Evolutionary conservation across 768 basidiomycete species (phyloP).

Genomic region (Hysterangium stoloniferum): DNA sequence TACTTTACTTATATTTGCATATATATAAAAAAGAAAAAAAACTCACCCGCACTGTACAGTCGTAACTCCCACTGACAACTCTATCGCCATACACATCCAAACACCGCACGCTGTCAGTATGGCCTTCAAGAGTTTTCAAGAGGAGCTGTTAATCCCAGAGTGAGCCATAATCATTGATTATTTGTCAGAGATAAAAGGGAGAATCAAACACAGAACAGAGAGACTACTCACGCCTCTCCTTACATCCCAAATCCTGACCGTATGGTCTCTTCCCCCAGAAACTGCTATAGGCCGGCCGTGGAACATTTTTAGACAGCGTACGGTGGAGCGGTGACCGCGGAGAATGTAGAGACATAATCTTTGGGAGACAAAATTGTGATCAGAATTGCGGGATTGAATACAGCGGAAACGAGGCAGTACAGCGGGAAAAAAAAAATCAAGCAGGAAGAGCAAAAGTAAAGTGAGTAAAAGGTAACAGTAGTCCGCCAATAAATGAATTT

Average conservation of each 20-base stretch:
- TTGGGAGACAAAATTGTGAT: neutral
- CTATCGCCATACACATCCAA: constrained; percentile 79
- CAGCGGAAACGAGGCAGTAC: no score
- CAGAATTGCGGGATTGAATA: no score
- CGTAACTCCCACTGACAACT: constrained; percentile 92
- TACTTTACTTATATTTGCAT: neutral
- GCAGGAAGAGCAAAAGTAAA: neutral
- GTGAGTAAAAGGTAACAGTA: neutral
- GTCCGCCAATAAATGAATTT: neutral
- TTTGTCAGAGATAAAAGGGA: neutral
- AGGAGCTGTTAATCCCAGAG: constrained; percentile 26
- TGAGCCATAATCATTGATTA: no score
- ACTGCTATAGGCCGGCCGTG: constrained; percentile 85
- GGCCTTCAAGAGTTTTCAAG: constrained; percentile 63
- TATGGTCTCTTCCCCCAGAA: constrained; percentile 81
- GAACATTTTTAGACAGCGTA: constrained; percentile 83
- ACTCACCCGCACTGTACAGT: constrained; percentile 73
- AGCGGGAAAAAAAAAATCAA: neutral
- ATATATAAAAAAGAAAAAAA: neutral
- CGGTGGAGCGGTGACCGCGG: constrained; percentile 80
- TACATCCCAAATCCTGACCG: constrained; percentile 90
- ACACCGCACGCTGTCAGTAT: constrained; percentile 76
- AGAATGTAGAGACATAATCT: constrained; percentile 71
- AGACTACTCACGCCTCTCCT: constrained; percentile 46
- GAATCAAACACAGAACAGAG: neutral